A percentile compares a stretch with the other conserved stretches of the same genome.
These are phyloP conservation scores for Thinopyrum elongatum DNA, from an alignment of 176 grass and related monocot genomes.

Conservation along the genomic window DNA sequence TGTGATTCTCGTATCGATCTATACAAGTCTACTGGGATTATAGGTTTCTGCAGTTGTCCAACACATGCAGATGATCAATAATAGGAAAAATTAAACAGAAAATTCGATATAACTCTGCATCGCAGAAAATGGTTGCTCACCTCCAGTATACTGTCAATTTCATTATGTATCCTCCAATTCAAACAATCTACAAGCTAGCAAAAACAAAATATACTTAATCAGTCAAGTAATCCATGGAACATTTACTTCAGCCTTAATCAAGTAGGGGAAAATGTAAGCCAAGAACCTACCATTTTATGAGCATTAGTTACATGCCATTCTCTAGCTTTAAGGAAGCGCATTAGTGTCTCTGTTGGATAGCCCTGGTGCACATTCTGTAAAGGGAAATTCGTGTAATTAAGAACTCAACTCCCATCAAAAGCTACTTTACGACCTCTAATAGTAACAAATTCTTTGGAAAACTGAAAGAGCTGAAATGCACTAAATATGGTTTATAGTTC, in stretches of 20 bases:
- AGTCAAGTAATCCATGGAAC: constrained; percentile 17
- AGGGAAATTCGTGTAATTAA: background rate
- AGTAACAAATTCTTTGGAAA: background rate
- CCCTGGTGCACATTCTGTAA: constrained; percentile 75
- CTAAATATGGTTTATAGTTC: background rate
- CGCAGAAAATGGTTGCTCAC: constrained; percentile 42
- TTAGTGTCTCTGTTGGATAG: constrained; percentile 53
- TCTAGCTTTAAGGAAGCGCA: constrained; percentile 81
- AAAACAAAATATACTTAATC: constrained; percentile 26
- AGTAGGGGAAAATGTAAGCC: background rate
- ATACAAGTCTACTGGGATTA: constrained; percentile 62
- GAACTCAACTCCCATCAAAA: constrained; percentile 16
- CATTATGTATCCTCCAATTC: constrained; percentile 91
- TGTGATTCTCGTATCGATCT: constrained; percentile 72
- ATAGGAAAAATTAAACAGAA: constrained; percentile 21
- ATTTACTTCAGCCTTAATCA: constrained; percentile 20
- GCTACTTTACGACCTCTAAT: background rate
- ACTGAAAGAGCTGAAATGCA: background rate
- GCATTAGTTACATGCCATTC: constrained; percentile 69
- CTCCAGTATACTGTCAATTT: constrained; percentile 73
- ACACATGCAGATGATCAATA: constrained; percentile 9
- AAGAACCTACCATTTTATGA: constrained; percentile 59
- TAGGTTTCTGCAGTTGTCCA: constrained; percentile 68
- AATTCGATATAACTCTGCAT: background rate
- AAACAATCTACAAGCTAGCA: constrained; percentile 80